Evolutionary conservation across 2,329 filamentous ascomycete genomes (phyloP).

Genomic region (Biscogniauxia marginata): DNA sequence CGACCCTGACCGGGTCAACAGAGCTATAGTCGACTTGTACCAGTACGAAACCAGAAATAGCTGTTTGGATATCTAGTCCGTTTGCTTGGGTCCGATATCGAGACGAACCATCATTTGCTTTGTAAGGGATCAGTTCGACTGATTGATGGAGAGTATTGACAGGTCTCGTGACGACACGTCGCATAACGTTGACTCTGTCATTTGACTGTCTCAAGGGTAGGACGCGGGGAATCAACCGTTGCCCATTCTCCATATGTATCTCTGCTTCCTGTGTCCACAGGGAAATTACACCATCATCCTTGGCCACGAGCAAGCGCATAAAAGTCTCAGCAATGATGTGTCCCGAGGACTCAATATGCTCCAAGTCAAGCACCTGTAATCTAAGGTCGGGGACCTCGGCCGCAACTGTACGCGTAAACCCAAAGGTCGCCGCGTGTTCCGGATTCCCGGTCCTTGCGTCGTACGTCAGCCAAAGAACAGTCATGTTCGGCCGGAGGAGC

Average conservation of each 20-base stretch:
- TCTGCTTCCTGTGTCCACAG: constrained; percentile 38
- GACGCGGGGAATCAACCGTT: constrained; percentile 38
- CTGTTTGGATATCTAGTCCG: background rate
- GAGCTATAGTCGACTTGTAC: constrained; percentile 40
- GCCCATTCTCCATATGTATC: constrained; percentile 36
- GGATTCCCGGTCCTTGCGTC: constrained; percentile 22
- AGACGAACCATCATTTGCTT: constrained; percentile 12
- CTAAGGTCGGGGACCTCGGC: constrained; percentile 29
- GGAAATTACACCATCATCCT: background rate
- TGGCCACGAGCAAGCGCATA: constrained; percentile 7
- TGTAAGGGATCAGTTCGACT: constrained; percentile 28
- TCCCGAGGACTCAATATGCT: constrained; percentile 6
- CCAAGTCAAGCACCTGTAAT: constrained; percentile 30
- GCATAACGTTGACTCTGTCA: constrained; percentile 37
- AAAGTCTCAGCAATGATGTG: constrained; percentile 21
- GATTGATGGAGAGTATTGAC: constrained; percentile 35
- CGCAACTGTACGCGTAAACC: constrained; percentile 31
- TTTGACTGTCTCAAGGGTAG: constrained; percentile 39
- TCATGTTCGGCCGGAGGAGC: constrained; percentile 23
- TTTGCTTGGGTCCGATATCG: constrained; percentile 20
- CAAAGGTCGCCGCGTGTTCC: constrained; percentile 29
- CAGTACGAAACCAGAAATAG: constrained; percentile 1
- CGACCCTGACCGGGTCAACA: constrained; percentile 28
- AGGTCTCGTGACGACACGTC: constrained; percentile 33
- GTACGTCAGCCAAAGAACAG: constrained; percentile 28